These are phyloP conservation scores for Volvox carteri DNA, from an alignment of 163 green algal species.

Conservation along the genomic window DNA sequence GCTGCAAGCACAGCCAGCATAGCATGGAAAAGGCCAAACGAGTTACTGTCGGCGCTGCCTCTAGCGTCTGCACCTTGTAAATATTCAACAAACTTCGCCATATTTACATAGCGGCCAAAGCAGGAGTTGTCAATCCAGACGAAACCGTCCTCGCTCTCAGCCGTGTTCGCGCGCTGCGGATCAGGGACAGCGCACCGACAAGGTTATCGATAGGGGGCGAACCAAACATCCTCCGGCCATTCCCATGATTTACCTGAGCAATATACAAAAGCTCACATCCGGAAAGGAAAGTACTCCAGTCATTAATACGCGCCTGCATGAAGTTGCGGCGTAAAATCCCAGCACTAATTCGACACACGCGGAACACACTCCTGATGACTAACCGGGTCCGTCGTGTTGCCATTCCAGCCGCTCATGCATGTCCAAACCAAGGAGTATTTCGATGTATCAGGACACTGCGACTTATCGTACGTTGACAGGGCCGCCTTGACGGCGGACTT, in stretches of 20 bases:
- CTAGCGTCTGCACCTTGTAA: background rate
- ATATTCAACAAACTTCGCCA: constrained; percentile 8
- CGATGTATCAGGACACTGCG: background rate
- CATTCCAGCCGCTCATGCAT: constrained; percentile 50
- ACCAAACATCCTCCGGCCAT: background rate
- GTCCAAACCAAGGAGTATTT: background rate
- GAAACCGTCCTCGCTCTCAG: constrained; percentile 46
- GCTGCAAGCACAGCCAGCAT: background rate
- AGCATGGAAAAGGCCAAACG: background rate
- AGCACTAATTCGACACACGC: background rate
- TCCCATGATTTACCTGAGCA: constrained; percentile 1
- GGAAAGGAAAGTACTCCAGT: constrained; percentile 20
- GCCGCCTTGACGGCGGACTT: constrained; percentile 21
- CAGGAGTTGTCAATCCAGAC: constrained; percentile 47
- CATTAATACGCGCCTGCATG: constrained; percentile 19
- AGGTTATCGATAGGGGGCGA: too few species aligned
- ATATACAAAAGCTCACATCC: constrained; percentile 48
- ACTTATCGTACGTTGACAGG: constrained; percentile 8
- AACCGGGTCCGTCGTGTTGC: background rate
- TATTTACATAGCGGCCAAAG: constrained; percentile 21
- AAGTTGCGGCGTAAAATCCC: background rate
- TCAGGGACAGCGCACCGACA: background rate
- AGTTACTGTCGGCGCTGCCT: background rate
- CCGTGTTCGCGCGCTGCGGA: constrained; percentile 30
- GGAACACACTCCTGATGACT: background rate